Conservation (phyloP, 768 basidiomycete genomes). For the Rhizopogon rudus region DNA sequence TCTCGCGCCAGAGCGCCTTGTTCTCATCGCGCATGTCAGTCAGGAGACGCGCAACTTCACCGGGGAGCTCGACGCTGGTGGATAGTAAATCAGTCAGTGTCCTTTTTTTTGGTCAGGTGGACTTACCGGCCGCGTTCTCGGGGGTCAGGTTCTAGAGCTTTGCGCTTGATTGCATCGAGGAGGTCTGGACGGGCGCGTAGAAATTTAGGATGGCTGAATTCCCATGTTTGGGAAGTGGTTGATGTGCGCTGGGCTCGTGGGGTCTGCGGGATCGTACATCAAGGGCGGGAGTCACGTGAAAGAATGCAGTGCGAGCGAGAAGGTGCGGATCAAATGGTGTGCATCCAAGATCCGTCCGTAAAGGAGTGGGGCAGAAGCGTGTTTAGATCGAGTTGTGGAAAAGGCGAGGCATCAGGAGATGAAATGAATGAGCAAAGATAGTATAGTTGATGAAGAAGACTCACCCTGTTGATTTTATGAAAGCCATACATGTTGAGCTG, state of each 20-base stretch:
- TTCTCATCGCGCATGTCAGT: slow-evolving; percentile 71
- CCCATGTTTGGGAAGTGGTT: slow-evolving; percentile 80
- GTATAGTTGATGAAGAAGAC: slow-evolving; percentile 18
- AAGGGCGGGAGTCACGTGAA: too few relatives aligned
- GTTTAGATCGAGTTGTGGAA: slow-evolving; percentile 1
- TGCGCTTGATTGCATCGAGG: slow-evolving; percentile 82
- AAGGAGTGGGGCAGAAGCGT: background rate
- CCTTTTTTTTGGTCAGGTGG: background rate
- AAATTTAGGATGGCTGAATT: slow-evolving; percentile 87
- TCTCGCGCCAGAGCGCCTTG: slow-evolving; percentile 45
- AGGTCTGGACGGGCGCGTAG: slow-evolving; percentile 75
- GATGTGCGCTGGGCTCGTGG: slow-evolving; percentile 81
- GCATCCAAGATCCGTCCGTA: too few relatives aligned
- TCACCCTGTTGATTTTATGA: slow-evolving; percentile 86
- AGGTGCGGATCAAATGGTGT: too few relatives aligned
- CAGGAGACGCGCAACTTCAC: slow-evolving; percentile 57
- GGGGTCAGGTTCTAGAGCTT: slow-evolving; percentile 78
- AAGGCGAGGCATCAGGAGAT: background rate
- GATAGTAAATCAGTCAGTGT: slow-evolving; percentile 28
- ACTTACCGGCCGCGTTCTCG: slow-evolving; percentile 30
- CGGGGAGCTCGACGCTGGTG: slow-evolving; percentile 68
- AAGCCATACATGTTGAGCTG: slow-evolving; percentile 97
- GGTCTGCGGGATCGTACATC: slow-evolving; percentile 39
- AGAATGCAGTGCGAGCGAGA: too few relatives aligned
- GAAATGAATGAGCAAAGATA: slow-evolving; percentile 4